Percentiles rank a stretch among this genome's conserved stretches.
Evolutionary conservation across 345 rosid genomes (phyloP).

Genomic region (Heritiera fomes): DNA sequence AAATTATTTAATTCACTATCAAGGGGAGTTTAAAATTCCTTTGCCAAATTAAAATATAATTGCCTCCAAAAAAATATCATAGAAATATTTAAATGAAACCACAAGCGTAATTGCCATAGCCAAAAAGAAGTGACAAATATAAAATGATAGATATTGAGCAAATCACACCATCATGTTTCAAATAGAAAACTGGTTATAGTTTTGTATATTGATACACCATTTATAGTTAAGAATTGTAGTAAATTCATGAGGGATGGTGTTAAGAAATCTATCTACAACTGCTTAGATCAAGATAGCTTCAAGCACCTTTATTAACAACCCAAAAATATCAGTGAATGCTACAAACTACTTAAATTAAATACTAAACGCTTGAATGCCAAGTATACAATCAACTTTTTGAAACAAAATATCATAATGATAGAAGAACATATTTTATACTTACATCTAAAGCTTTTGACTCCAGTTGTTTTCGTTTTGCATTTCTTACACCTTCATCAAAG

Average conservation of each 20-base stretch:
- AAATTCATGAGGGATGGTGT: background rate
- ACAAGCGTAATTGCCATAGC: background rate
- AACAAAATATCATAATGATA: conserved; percentile 6
- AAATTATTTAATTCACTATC: background rate
- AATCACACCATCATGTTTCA: background rate
- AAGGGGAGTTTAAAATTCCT: background rate
- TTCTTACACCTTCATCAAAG: conserved; percentile 75
- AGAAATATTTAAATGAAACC: background rate
- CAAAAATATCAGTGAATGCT: background rate
- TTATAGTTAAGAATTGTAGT: background rate
- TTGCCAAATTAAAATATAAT: background rate
- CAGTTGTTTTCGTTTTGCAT: conserved; percentile 53
- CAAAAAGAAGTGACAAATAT: background rate
- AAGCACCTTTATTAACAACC: background rate
- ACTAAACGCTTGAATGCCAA: conserved; percentile 6
- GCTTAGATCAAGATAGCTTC: background rate
- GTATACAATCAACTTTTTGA: background rate
- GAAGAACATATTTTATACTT: conserved; percentile 21
- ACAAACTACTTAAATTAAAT: conserved; percentile 6
- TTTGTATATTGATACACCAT: background rate
- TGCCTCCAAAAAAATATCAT: background rate
- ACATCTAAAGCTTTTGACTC: conserved; percentile 69
- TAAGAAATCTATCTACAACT: background rate
- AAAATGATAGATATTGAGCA: background rate
- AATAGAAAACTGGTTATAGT: background rate